Evolutionary conservation across 192 early-diverging fungal genomes (phyloP).

Genomic region (Chytriomyces sp.): DNA sequence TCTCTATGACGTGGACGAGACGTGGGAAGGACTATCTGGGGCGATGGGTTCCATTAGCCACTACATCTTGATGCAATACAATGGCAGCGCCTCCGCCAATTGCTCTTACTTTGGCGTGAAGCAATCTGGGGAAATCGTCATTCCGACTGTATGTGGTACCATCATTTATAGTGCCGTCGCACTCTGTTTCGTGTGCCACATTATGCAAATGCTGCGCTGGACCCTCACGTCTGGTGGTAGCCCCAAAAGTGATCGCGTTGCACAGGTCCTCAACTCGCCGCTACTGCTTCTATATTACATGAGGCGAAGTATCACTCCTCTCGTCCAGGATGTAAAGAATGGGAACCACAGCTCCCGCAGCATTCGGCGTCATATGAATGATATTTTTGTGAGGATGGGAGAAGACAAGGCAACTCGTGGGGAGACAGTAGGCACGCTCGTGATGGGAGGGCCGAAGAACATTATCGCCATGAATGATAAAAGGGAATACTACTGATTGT

Average conservation of each 20-base stretch:
- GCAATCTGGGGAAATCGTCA: not conserved
- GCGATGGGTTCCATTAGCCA: conserved; percentile 11
- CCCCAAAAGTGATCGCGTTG: conserved; percentile 7
- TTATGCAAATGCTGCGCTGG: conserved; percentile 11
- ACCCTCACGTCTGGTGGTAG: conserved; percentile 16
- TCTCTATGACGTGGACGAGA: not conserved
- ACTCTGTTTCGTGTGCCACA: not conserved
- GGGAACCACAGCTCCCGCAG: conserved; percentile 7
- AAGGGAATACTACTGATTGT: conserved; percentile 16
- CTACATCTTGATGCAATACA: conserved; percentile 27
- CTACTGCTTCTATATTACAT: not conserved
- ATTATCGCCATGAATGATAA: conserved; percentile 8
- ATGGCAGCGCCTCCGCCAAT: not conserved
- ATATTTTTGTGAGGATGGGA: conserved; percentile 2
- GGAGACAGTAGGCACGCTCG: conserved; percentile 1
- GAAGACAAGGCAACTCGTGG: conserved; percentile 19
- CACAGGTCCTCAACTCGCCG: not conserved
- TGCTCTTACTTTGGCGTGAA: conserved; percentile 9
- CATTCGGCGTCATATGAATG: conserved; percentile 5
- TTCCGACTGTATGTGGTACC: not conserved
- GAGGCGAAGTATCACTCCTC: not conserved
- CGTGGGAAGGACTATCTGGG: conserved; percentile 14
- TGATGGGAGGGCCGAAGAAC: not conserved
- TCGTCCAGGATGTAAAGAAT: conserved; percentile 4
- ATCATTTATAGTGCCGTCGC: not conserved